phyloP scores from a whole-genome alignment of 129 eudicot genomes.

The Gnaphalium uliginosum region DNA sequence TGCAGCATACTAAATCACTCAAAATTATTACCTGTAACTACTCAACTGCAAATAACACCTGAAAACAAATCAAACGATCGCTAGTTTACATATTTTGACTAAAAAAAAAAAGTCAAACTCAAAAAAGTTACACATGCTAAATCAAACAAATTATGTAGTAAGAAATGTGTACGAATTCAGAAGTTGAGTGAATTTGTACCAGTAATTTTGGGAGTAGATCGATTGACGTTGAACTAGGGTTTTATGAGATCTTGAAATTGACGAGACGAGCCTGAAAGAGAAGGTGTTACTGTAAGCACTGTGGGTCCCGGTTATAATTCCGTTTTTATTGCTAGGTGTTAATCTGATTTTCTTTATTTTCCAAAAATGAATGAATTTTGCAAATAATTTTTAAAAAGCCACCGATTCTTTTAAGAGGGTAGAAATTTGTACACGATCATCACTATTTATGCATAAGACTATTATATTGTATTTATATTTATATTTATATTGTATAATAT shows the following conservation, averaged over 20 bases:
- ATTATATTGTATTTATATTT: too few species aligned
- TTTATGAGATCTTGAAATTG: slow-evolving; percentile 37
- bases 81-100: background rate
- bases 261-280: background rate
- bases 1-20: slow-evolving; percentile 58
- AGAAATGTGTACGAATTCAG: slow-evolving; percentile 20
- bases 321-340: background rate
- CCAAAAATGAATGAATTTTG: too few species aligned
- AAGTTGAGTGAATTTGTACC: slow-evolving; percentile 3
- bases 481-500: too few species aligned
- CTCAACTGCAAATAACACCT: background rate
- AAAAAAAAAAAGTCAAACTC: background rate
- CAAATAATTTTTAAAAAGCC: too few species aligned
- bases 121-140: background rate
- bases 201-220: slow-evolving; percentile 22
- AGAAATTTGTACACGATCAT: too few species aligned
- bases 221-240: slow-evolving; percentile 35
- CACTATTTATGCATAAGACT: too few species aligned
- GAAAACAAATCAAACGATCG: background rate
- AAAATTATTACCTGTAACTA: background rate
- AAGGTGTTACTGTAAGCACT: background rate
- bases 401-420: too few species aligned
- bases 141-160: slow-evolving; percentile 4
- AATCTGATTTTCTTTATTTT: too few species aligned
- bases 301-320: slow-evolving; percentile 28